Evolutionary conservation across 139 green algal species (phyloP).

Genomic region (Gonium pectorale): DNA sequence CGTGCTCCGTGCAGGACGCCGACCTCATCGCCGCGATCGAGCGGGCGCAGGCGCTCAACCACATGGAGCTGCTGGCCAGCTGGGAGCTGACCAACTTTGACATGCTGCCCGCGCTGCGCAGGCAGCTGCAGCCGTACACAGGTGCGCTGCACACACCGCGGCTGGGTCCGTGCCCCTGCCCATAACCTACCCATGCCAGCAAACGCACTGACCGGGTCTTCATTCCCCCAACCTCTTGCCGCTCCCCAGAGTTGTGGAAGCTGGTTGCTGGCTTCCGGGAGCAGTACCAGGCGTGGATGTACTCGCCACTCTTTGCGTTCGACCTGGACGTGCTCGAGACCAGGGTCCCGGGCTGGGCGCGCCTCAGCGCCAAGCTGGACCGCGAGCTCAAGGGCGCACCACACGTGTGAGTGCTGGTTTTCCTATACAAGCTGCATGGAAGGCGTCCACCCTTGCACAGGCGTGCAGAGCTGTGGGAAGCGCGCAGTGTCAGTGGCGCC

Average conservation of each 20-base stretch:
- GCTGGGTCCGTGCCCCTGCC: too few relatives aligned
- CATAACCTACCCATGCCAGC: too few relatives aligned
- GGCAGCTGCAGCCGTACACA: conserved; percentile 43
- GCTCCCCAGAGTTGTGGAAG: conserved; percentile 52
- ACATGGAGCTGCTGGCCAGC: conserved; percentile 47
- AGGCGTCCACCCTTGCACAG: too few relatives aligned
- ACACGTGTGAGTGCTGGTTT: conserved; percentile 44
- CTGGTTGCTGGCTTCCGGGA: conserved; percentile 52
- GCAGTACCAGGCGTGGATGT: conserved; percentile 59
- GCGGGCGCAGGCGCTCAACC: conserved; percentile 38
- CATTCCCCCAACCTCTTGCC: too few relatives aligned
- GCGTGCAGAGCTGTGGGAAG: too few relatives aligned
- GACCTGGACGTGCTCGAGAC: conserved; percentile 53
- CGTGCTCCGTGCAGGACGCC: not conserved
- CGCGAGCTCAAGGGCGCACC: conserved; percentile 48
- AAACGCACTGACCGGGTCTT: too few relatives aligned
- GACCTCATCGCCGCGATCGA: conserved; percentile 22
- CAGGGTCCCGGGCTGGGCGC: conserved; percentile 45
- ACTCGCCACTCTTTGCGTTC: conserved; percentile 49
- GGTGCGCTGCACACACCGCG: conserved; percentile 5
- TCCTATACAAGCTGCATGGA: too few relatives aligned
- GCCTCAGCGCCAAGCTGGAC: conserved; percentile 44
- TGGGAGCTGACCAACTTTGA: conserved; percentile 51
- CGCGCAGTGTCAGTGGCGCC: too few relatives aligned
- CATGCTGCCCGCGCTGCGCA: not conserved